Conservation (phyloP, 306 rosid species). For the Citrullus colocynthis region DNA sequence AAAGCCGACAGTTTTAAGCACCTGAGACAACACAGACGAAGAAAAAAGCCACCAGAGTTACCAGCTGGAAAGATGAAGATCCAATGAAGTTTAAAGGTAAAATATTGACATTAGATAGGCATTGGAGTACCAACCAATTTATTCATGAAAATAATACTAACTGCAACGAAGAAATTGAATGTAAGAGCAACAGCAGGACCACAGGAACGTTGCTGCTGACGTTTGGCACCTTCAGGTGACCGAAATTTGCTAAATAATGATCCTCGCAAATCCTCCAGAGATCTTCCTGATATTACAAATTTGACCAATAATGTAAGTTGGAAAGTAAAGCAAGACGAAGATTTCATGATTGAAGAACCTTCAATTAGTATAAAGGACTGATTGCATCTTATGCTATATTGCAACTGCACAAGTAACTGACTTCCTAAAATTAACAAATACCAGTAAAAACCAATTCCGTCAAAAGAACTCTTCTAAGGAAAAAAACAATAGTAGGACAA, state of each 20-base stretch:
- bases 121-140: slow-evolving; percentile 55
- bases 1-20: slow-evolving; percentile 65
- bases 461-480: not conserved
- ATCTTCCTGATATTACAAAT: slow-evolving; percentile 32
- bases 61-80: slow-evolving; percentile 13
- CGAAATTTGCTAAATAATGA: slow-evolving; percentile 49
- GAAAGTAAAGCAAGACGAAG: not conserved
- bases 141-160: slow-evolving; percentile 68
- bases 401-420: not conserved
- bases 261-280: slow-evolving; percentile 57
- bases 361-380: not conserved
- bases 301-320: not conserved
- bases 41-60: slow-evolving; percentile 3
- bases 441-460: not conserved
- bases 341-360: not conserved
- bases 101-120: slow-evolving; percentile 6
- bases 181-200: slow-evolving; percentile 66
- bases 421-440: not conserved
- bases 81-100: not conserved
- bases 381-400: not conserved
- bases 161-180: slow-evolving; percentile 73
- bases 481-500: not conserved
- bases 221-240: slow-evolving; percentile 52
- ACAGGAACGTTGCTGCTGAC: slow-evolving; percentile 50
- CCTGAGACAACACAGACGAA: slow-evolving; percentile 30